These are phyloP conservation scores for Starmerella floris DNA, from an alignment of 805 yeast genomes.

Conservation along the genomic window DNA sequence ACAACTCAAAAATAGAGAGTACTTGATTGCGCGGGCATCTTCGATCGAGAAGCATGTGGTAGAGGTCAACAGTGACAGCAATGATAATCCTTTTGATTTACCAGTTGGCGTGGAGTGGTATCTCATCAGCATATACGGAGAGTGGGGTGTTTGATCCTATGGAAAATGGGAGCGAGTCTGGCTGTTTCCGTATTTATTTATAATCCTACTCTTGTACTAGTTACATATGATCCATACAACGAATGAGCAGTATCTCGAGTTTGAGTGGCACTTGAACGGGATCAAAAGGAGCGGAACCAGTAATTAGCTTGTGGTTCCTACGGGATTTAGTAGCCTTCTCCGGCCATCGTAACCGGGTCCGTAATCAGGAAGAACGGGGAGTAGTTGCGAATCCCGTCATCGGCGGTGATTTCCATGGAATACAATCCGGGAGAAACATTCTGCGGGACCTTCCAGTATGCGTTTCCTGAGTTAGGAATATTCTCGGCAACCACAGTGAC, in stretches of 20 bases:
- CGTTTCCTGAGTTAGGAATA: constrained; percentile 24
- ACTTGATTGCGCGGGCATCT: constrained; percentile 65
- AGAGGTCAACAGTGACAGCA: constrained; percentile 25
- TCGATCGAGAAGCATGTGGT: constrained; percentile 38
- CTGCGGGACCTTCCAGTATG: constrained; percentile 24
- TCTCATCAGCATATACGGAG: constrained; percentile 18
- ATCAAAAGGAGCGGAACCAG: no score
- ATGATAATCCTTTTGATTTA: constrained; percentile 52
- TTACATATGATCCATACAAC: no score
- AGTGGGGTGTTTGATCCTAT: constrained; percentile 11
- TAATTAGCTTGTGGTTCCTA: not conserved
- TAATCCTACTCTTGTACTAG: no score
- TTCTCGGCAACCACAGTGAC: constrained; percentile 22
- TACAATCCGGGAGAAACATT: constrained; percentile 12
- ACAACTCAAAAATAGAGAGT: constrained; percentile 42
- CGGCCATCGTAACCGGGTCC: constrained; percentile 13
- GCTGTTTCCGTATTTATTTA: no score
- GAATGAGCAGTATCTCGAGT: no score
- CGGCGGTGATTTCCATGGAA: constrained; percentile 17
- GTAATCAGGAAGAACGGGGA: constrained; percentile 24
- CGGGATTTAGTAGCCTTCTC: no score
- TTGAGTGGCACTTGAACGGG: no score
- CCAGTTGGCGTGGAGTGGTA: constrained; percentile 37
- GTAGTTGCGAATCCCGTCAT: constrained; percentile 20
- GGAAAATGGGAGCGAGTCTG: no score